Evolutionary conservation across 148 eudicot species (phyloP).

Genomic region (Rhododendron mucronatum): DNA sequence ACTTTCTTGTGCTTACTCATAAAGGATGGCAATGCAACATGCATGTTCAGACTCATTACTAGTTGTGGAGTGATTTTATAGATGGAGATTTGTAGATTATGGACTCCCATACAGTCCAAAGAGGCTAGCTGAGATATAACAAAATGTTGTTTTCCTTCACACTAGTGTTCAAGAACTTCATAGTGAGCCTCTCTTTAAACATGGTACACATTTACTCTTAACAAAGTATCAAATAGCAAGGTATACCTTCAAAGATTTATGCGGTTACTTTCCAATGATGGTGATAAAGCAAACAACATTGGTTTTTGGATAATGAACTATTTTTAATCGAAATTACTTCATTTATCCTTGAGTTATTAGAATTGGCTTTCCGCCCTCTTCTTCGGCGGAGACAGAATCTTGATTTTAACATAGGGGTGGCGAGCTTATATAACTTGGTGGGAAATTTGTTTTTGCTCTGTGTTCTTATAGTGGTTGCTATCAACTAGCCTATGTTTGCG

Average conservation of each 20-base stretch:
- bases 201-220: background rate
- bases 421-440: background rate
- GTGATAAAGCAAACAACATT: background rate
- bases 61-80: background rate
- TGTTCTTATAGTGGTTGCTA: background rate
- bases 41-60: background rate
- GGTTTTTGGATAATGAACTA: background rate
- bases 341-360: background rate
- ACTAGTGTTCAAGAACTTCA: background rate
- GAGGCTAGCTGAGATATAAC: background rate
- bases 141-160: background rate
- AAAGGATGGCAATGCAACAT: background rate
- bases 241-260: background rate
- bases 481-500: background rate
- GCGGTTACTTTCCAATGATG: background rate
- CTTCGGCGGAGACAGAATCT: background rate
- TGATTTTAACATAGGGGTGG: background rate
- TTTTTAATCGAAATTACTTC: background rate
- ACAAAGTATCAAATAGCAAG: background rate
- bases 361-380: background rate
- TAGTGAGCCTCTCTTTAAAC: background rate
- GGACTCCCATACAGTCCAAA: background rate
- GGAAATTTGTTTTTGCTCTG: background rate
- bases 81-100: background rate
- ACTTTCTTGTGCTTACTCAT: background rate